Base-by-base conservation (phyloP, 169 alveolate species). In the Babesia ovis region DNA sequence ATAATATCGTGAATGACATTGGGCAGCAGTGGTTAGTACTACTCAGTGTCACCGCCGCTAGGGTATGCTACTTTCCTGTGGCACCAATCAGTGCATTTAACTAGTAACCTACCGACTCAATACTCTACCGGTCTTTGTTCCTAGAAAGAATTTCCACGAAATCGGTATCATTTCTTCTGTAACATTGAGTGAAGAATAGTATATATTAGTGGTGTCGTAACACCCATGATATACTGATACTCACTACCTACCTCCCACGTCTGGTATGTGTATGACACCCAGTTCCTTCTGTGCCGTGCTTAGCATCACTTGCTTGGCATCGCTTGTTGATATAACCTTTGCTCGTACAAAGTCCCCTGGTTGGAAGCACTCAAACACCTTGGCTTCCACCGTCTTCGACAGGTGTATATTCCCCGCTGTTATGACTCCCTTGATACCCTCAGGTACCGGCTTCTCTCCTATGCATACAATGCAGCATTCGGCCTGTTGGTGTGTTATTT, bases 61-160 rank as follows among this genome's bases (percentile, higher is more conserved):
- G 71, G 62, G 25, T 64, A 20, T 18, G 74, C 74, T 18, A 64
- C 74, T 35, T 64, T 64, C 53, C 74, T 64, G 50, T 16, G n/a
- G n/a, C 42, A 34, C 14, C 4, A 1, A 14, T 48, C 12, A 5
- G 61, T 0, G 42, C 5, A 22, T 3, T 14, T 1, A 6, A 2
- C 4, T 8, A 27, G 23, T 0, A 18, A 29, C 73, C 20, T 16
- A 79, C 86, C 86, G 71, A 35, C 48, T 68, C 57, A 53, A 77
- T 18, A 79, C 71, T 0, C 42, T 32, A 20, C 84, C 84, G 6
- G 71, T 51, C 16, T 76, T 59, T 31, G 50, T 4, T 1, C 81
- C 72, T 31, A 79, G 56, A 57, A 79, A 79, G 53, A 51, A 79
- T 83, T 79, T 79, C 86, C 86, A 79, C 41, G 86, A 79, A 2